Evolutionary conservation across 345 rosid genomes (phyloP).

Genomic region (Clarkia xantiana): DNA sequence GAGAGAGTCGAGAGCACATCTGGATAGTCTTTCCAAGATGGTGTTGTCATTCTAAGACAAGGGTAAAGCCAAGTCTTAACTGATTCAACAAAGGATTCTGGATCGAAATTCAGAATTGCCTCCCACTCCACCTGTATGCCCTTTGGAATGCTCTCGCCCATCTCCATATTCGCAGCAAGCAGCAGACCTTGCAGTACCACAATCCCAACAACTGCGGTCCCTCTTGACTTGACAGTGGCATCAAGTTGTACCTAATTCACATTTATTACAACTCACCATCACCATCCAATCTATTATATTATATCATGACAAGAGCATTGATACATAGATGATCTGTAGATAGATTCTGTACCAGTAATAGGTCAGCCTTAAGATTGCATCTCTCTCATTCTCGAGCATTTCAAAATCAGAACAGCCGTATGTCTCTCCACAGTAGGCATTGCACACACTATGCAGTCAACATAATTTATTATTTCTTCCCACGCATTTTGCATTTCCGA

Average conservation of each 20-base stretch:
- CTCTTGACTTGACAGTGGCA: slow-evolving; percentile 94
- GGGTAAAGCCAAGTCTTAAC: slow-evolving; percentile 74
- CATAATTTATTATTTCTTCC: slow-evolving; percentile 33
- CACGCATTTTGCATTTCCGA: slow-evolving; percentile 80
- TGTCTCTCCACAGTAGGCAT: slow-evolving; percentile 65
- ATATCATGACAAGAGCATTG: too few relatives aligned
- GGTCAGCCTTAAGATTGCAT: slow-evolving; percentile 79
- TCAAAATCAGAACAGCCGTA: slow-evolving; percentile 52
- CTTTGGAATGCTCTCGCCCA: slow-evolving; percentile 49
- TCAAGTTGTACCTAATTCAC: slow-evolving; percentile 66
- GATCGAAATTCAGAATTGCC: slow-evolving; percentile 64
- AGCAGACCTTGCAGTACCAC: slow-evolving; percentile 64
- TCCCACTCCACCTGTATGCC: slow-evolving; percentile 91
- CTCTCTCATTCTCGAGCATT: slow-evolving; percentile 50
- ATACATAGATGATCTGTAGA: too few relatives aligned
- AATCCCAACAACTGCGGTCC: slow-evolving; percentile 76
- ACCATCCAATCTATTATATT: slow-evolving; percentile 1
- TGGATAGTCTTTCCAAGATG: slow-evolving; percentile 63
- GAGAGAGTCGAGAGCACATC: slow-evolving; percentile 58
- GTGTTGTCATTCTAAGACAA: slow-evolving; percentile 47
- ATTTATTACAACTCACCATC: neutral
- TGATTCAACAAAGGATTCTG: slow-evolving; percentile 41
- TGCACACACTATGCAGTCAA: slow-evolving; percentile 44
- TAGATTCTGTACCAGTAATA: slow-evolving; percentile 63
- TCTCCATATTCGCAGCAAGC: slow-evolving; percentile 86